These are phyloP conservation scores for Hortaea werneckii DNA, from an alignment of 2,329 filamentous ascomycete genomes.

Conservation along the genomic window DNA sequence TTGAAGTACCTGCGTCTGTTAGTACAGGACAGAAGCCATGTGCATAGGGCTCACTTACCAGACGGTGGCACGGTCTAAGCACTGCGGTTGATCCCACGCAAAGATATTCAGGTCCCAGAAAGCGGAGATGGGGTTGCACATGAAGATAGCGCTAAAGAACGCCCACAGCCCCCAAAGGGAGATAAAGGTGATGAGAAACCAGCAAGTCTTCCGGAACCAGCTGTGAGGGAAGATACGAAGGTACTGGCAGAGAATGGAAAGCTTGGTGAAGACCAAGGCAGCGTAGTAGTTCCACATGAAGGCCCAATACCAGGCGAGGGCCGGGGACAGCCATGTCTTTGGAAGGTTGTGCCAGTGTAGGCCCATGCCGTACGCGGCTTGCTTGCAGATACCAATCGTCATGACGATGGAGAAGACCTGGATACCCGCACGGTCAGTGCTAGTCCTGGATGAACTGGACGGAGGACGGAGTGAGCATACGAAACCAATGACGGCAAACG, in stretches of 20 bases:
- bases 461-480: conserved; percentile 2
- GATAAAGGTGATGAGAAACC: conserved; percentile 22
- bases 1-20: conserved; percentile 23
- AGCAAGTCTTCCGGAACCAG: conserved; percentile 25
- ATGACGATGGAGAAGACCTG: neutral
- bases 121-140: conserved; percentile 31
- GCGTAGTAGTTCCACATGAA: conserved; percentile 22
- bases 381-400: neutral
- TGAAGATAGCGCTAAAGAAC: conserved; percentile 30
- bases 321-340: neutral
- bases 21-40: neutral
- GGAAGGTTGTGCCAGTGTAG: neutral
- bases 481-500: conserved; percentile 12
- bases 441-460: too few species aligned
- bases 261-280: conserved; percentile 31
- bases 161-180: conserved; percentile 22
- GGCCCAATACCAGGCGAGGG: neutral
- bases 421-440: too few species aligned
- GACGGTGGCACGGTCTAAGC: conserved; percentile 30
- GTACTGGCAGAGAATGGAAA: conserved; percentile 40
- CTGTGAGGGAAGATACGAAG: conserved; percentile 36
- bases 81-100: conserved; percentile 19
- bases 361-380: neutral
- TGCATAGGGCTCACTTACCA: conserved; percentile 23
- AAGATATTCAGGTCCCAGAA: conserved; percentile 30